Evolutionary conservation across 805 yeast genomes (phyloP).

Genomic region (Torulaspora gathmanii): DNA sequence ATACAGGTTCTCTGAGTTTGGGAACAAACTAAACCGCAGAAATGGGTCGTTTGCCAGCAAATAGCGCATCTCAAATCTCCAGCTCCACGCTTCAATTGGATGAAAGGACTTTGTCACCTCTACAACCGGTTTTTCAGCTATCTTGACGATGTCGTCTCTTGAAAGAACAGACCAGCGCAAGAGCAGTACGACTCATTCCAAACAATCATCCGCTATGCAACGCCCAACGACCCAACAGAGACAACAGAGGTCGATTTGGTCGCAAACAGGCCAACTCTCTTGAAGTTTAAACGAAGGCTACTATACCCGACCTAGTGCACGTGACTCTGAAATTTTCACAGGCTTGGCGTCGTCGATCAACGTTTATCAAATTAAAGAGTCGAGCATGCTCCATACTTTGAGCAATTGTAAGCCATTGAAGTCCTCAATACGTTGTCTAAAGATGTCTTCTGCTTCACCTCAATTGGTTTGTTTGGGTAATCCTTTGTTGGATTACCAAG

Average conservation of each 20-base stretch:
- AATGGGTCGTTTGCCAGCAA: slow-evolving; percentile 26
- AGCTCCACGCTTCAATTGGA: no score
- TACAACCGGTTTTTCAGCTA: slow-evolving; percentile 1
- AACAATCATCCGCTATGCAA: neutral
- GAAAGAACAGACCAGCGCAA: neutral
- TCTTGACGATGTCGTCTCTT: neutral
- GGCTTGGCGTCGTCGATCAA: neutral
- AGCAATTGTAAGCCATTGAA: neutral
- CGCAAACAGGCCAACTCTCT: neutral
- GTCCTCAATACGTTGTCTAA: neutral
- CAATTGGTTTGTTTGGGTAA: slow-evolving; percentile 79
- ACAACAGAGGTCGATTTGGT: neutral
- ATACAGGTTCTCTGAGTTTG: slow-evolving; percentile 40
- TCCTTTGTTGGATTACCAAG: slow-evolving; percentile 86
- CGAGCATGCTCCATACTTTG: neutral
- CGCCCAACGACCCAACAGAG: slow-evolving; percentile 1
- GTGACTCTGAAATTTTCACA: slow-evolving; percentile 3
- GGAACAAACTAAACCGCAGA: slow-evolving; percentile 28
- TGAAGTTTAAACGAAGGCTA: neutral
- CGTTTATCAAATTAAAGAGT: neutral
- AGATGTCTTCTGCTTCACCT: slow-evolving; percentile 15
- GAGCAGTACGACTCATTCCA: no score
- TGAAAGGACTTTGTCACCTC: no score
- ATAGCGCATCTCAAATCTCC: slow-evolving; percentile 5
- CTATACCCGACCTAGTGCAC: neutral